Evolutionary conservation across 129 eudicot genomes (phyloP), one percentile per base, ranked within the genome.

Genomic region (Lactuca sativa): DNA sequence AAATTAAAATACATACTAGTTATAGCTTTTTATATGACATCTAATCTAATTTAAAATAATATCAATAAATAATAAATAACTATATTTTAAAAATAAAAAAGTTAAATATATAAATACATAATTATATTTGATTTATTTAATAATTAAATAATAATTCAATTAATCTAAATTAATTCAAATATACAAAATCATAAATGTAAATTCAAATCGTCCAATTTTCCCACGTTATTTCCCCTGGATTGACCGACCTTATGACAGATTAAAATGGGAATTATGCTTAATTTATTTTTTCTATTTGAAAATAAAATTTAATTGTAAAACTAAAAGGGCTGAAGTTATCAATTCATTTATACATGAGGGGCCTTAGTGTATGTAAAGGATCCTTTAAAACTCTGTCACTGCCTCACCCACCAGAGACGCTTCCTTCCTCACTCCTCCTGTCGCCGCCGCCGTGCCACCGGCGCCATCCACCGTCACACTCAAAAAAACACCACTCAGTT

Each of bases 391-490:
- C 52, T 15, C 15, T 72, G 25, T 16, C 34, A 53, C 61, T 72
- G 62, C 70, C 70, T 52, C 62, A 62, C 37, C 63, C 51, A 36
- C 70, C 70, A 37, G 32, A 67, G 59, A 71, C 59, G 60, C 7
- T 47, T 71, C 60, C 34, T 47, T 33, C 59, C 52, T 61, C 70
- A 30, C 51, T 52, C 18, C 61, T 58, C 56, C 69, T 31, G 30
- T 34, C 62, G 2, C 40, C 61, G 48, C 68, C 76, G 72, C 61
- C 72, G 72, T 67, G 30, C 53, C 62, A 36, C 72, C 72, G 75
- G 30, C 57, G 67, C 17, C 59, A 47, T 44, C 67, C 57, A 9
- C 61, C 69, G 9, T 33, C 1, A 44, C 40, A 44, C 75, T 15
- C 30, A 13, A 5, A 44, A 44, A 9, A 7, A 4, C 17, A 36